Conservation (phyloP, 2,329 filamentous ascomycete species). For the Aspergillus spinulosporus region DNA sequence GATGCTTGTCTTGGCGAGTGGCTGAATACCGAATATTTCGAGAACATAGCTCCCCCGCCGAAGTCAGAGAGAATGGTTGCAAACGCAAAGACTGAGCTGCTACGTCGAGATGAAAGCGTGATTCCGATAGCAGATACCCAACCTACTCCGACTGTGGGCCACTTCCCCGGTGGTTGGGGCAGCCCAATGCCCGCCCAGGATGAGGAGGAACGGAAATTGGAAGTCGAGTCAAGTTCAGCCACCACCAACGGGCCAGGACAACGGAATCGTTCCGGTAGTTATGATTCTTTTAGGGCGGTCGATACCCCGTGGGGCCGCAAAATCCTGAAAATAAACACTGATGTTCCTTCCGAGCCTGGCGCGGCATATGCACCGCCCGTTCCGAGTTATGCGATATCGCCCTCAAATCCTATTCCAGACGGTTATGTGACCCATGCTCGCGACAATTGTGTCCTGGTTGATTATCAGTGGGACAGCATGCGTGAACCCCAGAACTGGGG, state of each 20-base stretch:
- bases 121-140: constrained; percentile 43
- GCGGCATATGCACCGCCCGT: constrained; percentile 70
- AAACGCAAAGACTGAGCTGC: constrained; percentile 80
- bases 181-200: constrained; percentile 31
- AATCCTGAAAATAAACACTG: constrained; percentile 34
- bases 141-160: constrained; percentile 41
- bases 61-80: constrained; percentile 83
- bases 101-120: constrained; percentile 70
- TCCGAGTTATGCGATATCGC: constrained; percentile 80
- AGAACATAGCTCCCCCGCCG: constrained; percentile 85
- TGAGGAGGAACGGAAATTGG: constrained; percentile 29
- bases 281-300: constrained; percentile 36
- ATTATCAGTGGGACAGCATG: constrained; percentile 96
- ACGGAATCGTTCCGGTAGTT: constrained; percentile 52
- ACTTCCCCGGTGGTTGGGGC: constrained; percentile 59
- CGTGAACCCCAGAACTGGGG: constrained; percentile 76
- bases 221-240: neutral
- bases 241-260: constrained; percentile 26
- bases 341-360: constrained; percentile 31
- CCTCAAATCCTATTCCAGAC: constrained; percentile 75
- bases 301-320: constrained; percentile 22
- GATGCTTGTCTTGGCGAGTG: constrained; percentile 96
- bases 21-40: constrained; percentile 91
- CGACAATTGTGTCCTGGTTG: constrained; percentile 80
- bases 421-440: constrained; percentile 90